Evolutionary conservation across 2,329 filamentous ascomycete species (phyloP).

Genomic region (Aspergillus intermedius): DNA sequence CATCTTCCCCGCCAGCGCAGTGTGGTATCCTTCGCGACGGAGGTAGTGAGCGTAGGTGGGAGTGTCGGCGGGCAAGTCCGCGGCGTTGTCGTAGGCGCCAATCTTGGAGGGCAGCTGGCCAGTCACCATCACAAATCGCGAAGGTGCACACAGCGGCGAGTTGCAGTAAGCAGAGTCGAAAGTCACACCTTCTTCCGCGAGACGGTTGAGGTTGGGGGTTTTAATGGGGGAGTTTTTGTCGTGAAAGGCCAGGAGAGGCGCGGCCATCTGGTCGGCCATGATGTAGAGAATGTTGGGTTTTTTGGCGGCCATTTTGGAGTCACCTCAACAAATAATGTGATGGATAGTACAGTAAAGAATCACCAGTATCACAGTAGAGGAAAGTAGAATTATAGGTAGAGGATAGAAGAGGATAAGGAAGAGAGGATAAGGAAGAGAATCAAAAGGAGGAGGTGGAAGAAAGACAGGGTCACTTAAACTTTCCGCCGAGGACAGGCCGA

Average conservation of each 20-base stretch:
- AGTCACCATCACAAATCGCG: slow-evolving; percentile 89
- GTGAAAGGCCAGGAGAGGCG: slow-evolving; percentile 86
- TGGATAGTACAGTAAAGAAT: too few species aligned
- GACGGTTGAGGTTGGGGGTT: slow-evolving; percentile 79
- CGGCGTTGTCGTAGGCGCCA: slow-evolving; percentile 84
- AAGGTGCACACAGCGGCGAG: slow-evolving; percentile 84
- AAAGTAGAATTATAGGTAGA: too few species aligned
- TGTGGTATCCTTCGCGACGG: slow-evolving; percentile 78
- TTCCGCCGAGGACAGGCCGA: too few species aligned
- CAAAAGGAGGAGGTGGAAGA: slow-evolving; percentile 1
- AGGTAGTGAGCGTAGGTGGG: slow-evolving; percentile 93
- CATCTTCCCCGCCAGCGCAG: slow-evolving; percentile 90
- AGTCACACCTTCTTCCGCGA: slow-evolving; percentile 75
- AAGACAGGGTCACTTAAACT: background rate
- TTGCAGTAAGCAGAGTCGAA: slow-evolving; percentile 95
- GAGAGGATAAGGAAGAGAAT: slow-evolving; percentile 3
- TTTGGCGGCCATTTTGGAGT: slow-evolving; percentile 31
- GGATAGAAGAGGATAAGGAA: slow-evolving; percentile 2
- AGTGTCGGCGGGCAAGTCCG: slow-evolving; percentile 72
- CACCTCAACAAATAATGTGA: too few species aligned
- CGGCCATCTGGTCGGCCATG: slow-evolving; percentile 93
- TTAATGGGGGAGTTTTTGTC: slow-evolving; percentile 83
- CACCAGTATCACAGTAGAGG: too few species aligned
- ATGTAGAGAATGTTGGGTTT: slow-evolving; percentile 82
- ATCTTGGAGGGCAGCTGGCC: slow-evolving; percentile 89